phyloP scores from a whole-genome alignment of 2,329 filamentous ascomycete species.

The Zasmidium angulare region DNA sequence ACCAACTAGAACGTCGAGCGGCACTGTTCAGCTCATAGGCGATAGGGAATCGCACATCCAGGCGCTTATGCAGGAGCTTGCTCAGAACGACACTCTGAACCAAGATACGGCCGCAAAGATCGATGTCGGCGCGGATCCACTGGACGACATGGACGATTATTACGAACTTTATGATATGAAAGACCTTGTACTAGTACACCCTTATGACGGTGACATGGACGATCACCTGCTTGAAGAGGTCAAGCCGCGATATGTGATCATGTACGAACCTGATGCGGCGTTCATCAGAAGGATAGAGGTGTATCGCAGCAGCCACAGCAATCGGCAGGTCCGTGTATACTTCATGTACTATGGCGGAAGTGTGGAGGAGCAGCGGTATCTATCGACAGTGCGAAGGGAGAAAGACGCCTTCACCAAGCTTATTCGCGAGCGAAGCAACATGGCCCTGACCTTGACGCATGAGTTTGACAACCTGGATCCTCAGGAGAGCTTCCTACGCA shows the following conservation, averaged over 20 bases:
- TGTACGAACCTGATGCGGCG: conserved; percentile 95
- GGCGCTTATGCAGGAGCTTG: conserved; percentile 76
- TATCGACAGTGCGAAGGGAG: conserved; percentile 85
- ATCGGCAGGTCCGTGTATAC: conserved; percentile 86
- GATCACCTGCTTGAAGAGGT: conserved; percentile 95
- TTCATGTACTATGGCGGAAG: conserved; percentile 96
- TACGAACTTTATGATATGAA: conserved; percentile 91
- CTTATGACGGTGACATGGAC: conserved; percentile 93
- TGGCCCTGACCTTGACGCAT: conserved; percentile 82
- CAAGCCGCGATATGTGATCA: conserved; percentile 90
- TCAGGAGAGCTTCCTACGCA: conserved; percentile 88
- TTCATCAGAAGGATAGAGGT: conserved; percentile 95
- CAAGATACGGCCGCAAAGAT: conserved; percentile 61
- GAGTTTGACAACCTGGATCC: conserved; percentile 73
- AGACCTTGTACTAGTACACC: conserved; percentile 83
- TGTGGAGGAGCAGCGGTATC: conserved; percentile 91
- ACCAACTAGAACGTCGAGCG: conserved; percentile 66
- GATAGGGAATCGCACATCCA: conserved; percentile 82
- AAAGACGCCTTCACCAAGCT: conserved; percentile 95
- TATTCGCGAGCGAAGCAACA: conserved; percentile 86
- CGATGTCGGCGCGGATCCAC: conserved; percentile 72
- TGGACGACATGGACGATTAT: conserved; percentile 89
- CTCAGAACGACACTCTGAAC: conserved; percentile 74
- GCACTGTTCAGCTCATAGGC: conserved; percentile 73
- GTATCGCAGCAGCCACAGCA: conserved; percentile 89